These are phyloP conservation scores for Botryosphaeria dothidea DNA, from an alignment of 2,329 filamentous ascomycete genomes.

Conservation along the genomic window DNA sequence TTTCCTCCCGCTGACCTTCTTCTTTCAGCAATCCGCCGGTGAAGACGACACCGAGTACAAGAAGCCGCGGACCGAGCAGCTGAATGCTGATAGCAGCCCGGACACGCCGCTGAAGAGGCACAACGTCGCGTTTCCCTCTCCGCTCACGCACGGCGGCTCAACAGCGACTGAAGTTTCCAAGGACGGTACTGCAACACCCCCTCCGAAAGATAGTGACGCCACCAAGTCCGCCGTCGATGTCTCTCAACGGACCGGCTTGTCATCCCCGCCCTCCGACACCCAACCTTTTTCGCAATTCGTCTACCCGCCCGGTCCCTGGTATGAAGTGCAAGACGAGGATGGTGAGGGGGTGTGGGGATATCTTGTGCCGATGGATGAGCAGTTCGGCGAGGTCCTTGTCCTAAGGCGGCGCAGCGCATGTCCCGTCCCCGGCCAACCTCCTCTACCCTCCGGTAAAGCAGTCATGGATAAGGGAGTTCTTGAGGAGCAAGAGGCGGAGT, in stretches of 20 bases:
- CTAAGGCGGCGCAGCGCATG: slow-evolving; percentile 74
- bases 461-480: slow-evolving; percentile 53
- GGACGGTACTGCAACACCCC: slow-evolving; percentile 71
- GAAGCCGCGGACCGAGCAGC: slow-evolving; percentile 64
- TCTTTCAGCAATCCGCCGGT: slow-evolving; percentile 64
- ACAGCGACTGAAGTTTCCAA: slow-evolving; percentile 62
- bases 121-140: slow-evolving; percentile 69
- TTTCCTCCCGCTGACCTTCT: slow-evolving; percentile 26
- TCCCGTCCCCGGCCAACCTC: slow-evolving; percentile 53
- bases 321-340: slow-evolving; percentile 82
- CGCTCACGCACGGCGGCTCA: slow-evolving; percentile 70
- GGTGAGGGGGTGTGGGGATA: slow-evolving; percentile 95
- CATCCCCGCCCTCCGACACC: slow-evolving; percentile 72
- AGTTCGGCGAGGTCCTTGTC: slow-evolving; percentile 69
- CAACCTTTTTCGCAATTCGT: slow-evolving; percentile 80
- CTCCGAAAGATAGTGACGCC: slow-evolving; percentile 43
- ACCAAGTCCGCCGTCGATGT: slow-evolving; percentile 22
- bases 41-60: slow-evolving; percentile 67
- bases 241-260: slow-evolving; percentile 42
- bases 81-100: slow-evolving; percentile 21
- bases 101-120: slow-evolving; percentile 52
- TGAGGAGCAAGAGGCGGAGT: slow-evolving; percentile 62
- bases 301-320: slow-evolving; percentile 70
- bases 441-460: slow-evolving; percentile 42
- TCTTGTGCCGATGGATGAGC: slow-evolving; percentile 75